Evolutionary conservation across 169 alveolate species (phyloP).

Genomic region (Cryptosporidium muris): DNA sequence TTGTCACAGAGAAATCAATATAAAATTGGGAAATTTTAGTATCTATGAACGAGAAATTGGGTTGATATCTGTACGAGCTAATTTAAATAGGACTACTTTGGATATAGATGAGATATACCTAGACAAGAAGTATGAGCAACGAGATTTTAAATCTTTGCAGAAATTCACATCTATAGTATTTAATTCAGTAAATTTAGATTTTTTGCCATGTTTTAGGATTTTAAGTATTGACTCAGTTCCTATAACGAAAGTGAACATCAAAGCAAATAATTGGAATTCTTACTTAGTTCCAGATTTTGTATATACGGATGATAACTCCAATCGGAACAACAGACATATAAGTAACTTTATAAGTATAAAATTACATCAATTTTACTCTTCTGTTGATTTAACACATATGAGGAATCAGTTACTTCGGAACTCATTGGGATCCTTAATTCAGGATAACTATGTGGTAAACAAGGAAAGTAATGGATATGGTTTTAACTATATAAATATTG

Average conservation of each 20-base stretch:
- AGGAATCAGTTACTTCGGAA: no score
- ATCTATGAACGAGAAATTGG: constrained; percentile 19
- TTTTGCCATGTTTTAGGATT: constrained; percentile 20
- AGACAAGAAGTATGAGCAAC: neutral
- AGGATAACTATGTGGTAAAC: constrained; percentile 9
- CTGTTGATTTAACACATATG: no score
- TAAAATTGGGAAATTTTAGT: neutral
- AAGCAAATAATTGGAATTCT: no score
- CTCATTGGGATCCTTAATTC: neutral
- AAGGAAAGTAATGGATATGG: neutral
- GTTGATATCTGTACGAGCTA: neutral
- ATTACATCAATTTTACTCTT: no score
- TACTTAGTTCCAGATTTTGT: no score
- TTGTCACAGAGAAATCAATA: constrained; percentile 17
- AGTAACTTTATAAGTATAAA: no score
- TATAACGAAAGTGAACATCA: no score
- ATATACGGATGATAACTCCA: no score
- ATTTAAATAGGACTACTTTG: neutral
- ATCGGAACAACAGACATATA: no score
- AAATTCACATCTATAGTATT: constrained; percentile 9
- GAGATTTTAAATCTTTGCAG: neutral
- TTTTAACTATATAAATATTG: constrained; percentile 6
- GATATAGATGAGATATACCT: neutral
- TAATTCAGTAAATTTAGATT: constrained; percentile 1
- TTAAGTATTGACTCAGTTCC: constrained; percentile 1